Percentiles rank a stretch among this genome's conserved stretches.
These are phyloP conservation scores for Rhododendron griersonianum DNA, from an alignment of 148 eudicot genomes.

Conservation along the genomic window DNA sequence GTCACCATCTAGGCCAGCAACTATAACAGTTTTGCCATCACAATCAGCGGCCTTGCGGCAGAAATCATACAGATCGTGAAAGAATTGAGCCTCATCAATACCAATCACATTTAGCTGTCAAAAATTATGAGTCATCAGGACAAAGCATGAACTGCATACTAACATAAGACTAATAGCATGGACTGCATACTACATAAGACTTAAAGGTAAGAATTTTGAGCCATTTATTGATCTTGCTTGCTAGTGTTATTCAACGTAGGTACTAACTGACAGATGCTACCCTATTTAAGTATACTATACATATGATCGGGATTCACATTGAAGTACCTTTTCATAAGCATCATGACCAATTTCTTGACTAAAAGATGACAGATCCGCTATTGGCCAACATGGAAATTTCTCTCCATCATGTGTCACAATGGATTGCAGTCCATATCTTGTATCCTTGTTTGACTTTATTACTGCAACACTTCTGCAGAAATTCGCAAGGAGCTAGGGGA, in stretches of 20 bases:
- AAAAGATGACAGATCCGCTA: slow-evolving; percentile 68
- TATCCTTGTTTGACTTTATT: slow-evolving; percentile 84
- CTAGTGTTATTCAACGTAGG: background rate
- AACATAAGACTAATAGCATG: too few relatives aligned
- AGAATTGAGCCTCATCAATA: slow-evolving; percentile 90
- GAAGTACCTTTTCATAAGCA: slow-evolving; percentile 78
- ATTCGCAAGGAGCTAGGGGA: background rate
- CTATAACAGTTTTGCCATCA: slow-evolving; percentile 72
- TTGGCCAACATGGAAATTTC: slow-evolving; percentile 81
- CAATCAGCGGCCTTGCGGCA: slow-evolving; percentile 76
- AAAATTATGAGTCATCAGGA: background rate
- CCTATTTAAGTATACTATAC: background rate
- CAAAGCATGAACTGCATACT: background rate
- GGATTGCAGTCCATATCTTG: slow-evolving; percentile 70
- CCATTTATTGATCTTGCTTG: background rate
- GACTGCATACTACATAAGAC: background rate
- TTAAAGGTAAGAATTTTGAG: background rate
- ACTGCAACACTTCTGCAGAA: slow-evolving; percentile 72
- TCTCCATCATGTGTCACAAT: slow-evolving; percentile 92
- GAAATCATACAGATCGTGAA: slow-evolving; percentile 83
- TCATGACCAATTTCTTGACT: slow-evolving; percentile 57
- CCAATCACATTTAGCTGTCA: slow-evolving; percentile 85
- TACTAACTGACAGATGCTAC: background rate
- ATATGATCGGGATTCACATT: background rate
- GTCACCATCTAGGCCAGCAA: slow-evolving; percentile 93